Evolutionary conservation across 140 eudicot species (phyloP).

Genomic region (Cichorium intybus): DNA sequence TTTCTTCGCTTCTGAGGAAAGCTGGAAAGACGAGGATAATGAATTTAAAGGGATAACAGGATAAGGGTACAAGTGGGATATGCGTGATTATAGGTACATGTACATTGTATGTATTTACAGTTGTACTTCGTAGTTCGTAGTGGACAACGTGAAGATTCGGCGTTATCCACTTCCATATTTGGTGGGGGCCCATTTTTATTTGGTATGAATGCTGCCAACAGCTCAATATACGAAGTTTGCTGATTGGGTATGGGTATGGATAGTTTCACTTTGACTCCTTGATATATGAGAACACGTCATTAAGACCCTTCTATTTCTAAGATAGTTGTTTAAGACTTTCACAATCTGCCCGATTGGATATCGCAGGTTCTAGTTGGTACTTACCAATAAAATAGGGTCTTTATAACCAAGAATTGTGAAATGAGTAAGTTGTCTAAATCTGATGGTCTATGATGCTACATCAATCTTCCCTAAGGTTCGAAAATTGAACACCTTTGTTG

Average conservation of each 20-base stretch:
- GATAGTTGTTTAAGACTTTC: not conserved
- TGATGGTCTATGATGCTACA: too few species aligned
- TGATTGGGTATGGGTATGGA: not conserved
- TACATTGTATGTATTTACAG: constrained; percentile 9
- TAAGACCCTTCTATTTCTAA: not conserved
- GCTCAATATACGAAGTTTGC: constrained; percentile 15
- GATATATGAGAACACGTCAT: not conserved
- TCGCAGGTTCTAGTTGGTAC: too few species aligned
- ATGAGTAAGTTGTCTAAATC: too few species aligned
- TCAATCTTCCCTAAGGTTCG: too few species aligned
- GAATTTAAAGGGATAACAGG: constrained; percentile 22
- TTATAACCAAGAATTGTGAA: too few species aligned
- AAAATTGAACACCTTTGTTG: too few species aligned
- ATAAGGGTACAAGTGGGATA: constrained; percentile 27
- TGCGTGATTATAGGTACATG: constrained; percentile 8
- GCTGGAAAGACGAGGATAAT: constrained; percentile 11
- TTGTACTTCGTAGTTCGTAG: constrained; percentile 23
- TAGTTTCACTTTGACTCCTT: constrained; percentile 8
- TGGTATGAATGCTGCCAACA: constrained; percentile 27
- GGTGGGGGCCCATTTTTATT: constrained; percentile 28
- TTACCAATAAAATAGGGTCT: too few species aligned
- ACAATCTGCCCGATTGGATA: too few species aligned
- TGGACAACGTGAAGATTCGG: constrained; percentile 47
- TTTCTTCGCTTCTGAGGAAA: constrained; percentile 25
- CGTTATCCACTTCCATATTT: constrained; percentile 49